Conservation (phyloP, 2,329 filamentous ascomycete species). For the Talaromyces sp. region DNA sequence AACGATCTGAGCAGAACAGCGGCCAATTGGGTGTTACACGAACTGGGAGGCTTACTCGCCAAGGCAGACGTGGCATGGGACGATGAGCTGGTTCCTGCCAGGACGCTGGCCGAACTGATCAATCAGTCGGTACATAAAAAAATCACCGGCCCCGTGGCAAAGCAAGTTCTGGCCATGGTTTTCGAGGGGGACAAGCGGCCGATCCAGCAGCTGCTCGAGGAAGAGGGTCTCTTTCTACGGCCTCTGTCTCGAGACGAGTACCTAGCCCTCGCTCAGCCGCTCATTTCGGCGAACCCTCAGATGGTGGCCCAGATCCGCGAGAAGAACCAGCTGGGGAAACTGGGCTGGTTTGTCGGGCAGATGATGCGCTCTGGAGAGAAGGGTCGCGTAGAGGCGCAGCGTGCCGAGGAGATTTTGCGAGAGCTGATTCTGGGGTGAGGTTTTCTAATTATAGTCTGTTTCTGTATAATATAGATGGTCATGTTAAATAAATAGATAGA, state of each 20-base stretch:
- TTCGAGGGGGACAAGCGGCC: slow-evolving; percentile 49
- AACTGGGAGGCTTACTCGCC: slow-evolving; percentile 61
- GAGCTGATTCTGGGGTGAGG: slow-evolving; percentile 38
- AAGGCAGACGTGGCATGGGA: slow-evolving; percentile 49
- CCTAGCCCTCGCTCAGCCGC: slow-evolving; percentile 46
- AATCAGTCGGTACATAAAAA: slow-evolving; percentile 38
- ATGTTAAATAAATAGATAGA: slow-evolving; percentile 7
- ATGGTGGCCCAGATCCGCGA: slow-evolving; percentile 57
- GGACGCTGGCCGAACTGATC: slow-evolving; percentile 43
- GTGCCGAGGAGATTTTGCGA: slow-evolving; percentile 52
- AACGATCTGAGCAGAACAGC: slow-evolving; percentile 44
- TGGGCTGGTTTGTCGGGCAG: slow-evolving; percentile 65
- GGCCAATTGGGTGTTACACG: slow-evolving; percentile 71
- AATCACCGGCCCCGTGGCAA: slow-evolving; percentile 56
- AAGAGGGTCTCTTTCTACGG: slow-evolving; percentile 52
- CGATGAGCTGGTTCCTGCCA: slow-evolving; percentile 34
- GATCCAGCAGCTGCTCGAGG: slow-evolving; percentile 51
- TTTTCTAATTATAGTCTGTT: neutral
- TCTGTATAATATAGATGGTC: neutral
- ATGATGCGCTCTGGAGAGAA: slow-evolving; percentile 60
- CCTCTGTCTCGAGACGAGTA: slow-evolving; percentile 57
- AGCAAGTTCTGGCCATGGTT: slow-evolving; percentile 53
- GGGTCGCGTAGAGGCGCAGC: slow-evolving; percentile 58
- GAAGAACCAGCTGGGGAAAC: slow-evolving; percentile 59
- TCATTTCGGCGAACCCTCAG: slow-evolving; percentile 52